A percentile compares a stretch with the other conserved stretches of the same genome.
phyloP scores from a whole-genome alignment of 441 rosid species.

The Breynia disticha region DNA sequence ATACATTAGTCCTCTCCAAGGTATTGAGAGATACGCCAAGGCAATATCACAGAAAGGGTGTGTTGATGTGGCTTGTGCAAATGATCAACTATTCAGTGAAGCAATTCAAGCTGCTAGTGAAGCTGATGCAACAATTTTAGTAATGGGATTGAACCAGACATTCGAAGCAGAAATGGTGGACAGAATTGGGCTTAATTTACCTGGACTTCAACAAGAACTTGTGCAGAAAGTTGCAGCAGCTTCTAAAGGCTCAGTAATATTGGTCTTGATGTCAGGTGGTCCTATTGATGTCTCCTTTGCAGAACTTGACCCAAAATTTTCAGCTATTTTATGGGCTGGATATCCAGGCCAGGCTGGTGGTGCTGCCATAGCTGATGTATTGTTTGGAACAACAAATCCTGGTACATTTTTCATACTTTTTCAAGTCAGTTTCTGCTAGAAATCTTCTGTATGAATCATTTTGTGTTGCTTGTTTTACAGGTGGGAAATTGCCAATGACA shows the following conservation, averaged over 20 bases:
- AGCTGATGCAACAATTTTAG: slow-evolving; percentile 69
- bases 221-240: slow-evolving; percentile 44
- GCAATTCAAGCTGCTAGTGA: slow-evolving; percentile 50
- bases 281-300: slow-evolving; percentile 71
- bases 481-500: slow-evolving; percentile 88
- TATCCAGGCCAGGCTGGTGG: slow-evolving; percentile 97
- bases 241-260: slow-evolving; percentile 45
- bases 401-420: slow-evolving; percentile 21
- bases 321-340: slow-evolving; percentile 79
- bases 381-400: slow-evolving; percentile 64
- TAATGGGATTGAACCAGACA: slow-evolving; percentile 85
- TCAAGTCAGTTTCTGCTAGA: too few relatives aligned
- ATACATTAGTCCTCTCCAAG: slow-evolving; percentile 69
- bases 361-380: slow-evolving; percentile 63
- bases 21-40: slow-evolving; percentile 48
- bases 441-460: too few relatives aligned
- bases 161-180: slow-evolving; percentile 75
- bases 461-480: slow-evolving; percentile 9
- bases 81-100: slow-evolving; percentile 33
- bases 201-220: slow-evolving; percentile 75
- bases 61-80: slow-evolving; percentile 43
- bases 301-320: slow-evolving; percentile 35
- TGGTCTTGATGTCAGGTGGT: slow-evolving; percentile 87
- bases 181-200: slow-evolving; percentile 55
- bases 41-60: slow-evolving; percentile 56